A percentile compares a stretch with the other conserved stretches of the same genome.
Evolutionary conservation across 1,139 yeast species (phyloP).

Genomic region (Petasospora rhodanensis): DNA sequence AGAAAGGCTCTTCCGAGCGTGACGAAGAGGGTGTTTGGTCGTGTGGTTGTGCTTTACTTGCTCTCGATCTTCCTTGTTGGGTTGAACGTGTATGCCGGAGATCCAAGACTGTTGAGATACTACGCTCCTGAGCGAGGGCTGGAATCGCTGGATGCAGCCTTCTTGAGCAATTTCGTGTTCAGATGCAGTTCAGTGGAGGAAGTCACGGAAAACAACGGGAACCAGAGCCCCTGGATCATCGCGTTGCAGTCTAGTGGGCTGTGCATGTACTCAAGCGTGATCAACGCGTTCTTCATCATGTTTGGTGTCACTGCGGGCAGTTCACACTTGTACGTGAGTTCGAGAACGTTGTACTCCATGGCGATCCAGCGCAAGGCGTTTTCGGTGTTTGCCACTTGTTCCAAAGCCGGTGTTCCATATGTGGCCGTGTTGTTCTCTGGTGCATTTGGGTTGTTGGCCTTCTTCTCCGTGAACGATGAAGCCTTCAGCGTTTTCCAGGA

Average conservation of each 20-base stretch:
- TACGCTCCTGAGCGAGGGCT: conserved; percentile 24
- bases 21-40: conserved; percentile 67
- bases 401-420: conserved; percentile 68
- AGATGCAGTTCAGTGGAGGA: conserved; percentile 23
- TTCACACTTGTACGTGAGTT: conserved; percentile 73
- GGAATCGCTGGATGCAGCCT: conserved; percentile 4
- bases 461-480: conserved; percentile 50
- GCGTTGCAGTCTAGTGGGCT: conserved; percentile 68
- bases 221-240: conserved; percentile 75
- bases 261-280: conserved; percentile 57
- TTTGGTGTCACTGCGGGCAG: conserved; percentile 77
- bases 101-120: conserved; percentile 60
- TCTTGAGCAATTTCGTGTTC: conserved; percentile 14
- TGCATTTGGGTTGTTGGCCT: conserved; percentile 56
- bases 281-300: conserved; percentile 64
- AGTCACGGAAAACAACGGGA: conserved; percentile 39
- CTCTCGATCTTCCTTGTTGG: conserved; percentile 71
- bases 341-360: conserved; percentile 73
- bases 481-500: conserved; percentile 66
- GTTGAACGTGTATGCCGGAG: conserved; percentile 69
- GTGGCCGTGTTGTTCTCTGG: conserved; percentile 62
- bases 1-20: conserved; percentile 76
- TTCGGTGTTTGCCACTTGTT: conserved; percentile 52
- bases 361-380: conserved; percentile 72
- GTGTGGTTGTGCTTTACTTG: conserved; percentile 64